Evolutionary conservation across 116 monocot species (phyloP).

Genomic region (Papilionanthe hybrid): DNA sequence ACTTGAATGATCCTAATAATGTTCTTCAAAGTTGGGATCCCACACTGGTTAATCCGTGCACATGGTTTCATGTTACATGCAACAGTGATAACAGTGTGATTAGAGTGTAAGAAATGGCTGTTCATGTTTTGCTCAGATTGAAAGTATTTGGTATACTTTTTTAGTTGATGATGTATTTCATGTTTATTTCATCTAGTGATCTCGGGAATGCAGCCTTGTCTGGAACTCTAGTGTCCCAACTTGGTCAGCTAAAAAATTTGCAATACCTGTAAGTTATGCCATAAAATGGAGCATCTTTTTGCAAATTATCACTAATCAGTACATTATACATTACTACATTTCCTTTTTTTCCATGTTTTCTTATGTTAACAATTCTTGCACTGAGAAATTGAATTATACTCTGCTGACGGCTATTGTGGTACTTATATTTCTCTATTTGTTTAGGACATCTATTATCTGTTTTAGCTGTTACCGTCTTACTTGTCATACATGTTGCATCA

Average conservation of each 20-base stretch:
- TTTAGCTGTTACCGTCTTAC: not conserved
- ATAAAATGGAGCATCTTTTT: not conserved
- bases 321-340: not conserved
- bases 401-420: not conserved
- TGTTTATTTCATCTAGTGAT: constrained; percentile 38
- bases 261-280: constrained; percentile 64
- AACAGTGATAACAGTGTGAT: constrained; percentile 56
- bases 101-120: constrained; percentile 54
- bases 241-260: constrained; percentile 63
- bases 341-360: not conserved
- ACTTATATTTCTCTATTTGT: not conserved
- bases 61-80: constrained; percentile 75
- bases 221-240: constrained; percentile 66
- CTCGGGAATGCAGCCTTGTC: constrained; percentile 84
- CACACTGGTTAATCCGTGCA: constrained; percentile 65
- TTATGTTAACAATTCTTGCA: not conserved
- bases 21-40: constrained; percentile 67
- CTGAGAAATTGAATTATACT: not conserved
- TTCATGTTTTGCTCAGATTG: not conserved
- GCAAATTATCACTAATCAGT: not conserved
- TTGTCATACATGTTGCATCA: not conserved
- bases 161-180: not conserved
- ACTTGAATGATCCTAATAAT: constrained; percentile 52
- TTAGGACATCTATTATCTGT: not conserved
- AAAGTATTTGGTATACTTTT: not conserved